Conservation (phyloP, 1,284 basidiomycete genomes). For the Amylostereum areolatum region DNA sequence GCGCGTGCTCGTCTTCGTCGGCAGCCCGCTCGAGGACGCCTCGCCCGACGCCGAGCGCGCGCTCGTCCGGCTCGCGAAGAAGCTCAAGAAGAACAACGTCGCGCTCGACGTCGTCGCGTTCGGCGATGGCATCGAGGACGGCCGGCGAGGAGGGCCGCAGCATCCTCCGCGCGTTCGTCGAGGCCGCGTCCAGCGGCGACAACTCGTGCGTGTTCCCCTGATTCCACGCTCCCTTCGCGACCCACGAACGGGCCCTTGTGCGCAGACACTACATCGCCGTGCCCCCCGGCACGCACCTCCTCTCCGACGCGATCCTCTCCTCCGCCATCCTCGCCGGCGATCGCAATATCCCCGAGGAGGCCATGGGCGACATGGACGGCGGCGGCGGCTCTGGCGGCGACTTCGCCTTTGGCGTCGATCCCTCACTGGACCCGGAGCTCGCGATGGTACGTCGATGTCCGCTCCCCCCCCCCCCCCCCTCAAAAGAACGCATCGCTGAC, state of each 20-base stretch:
- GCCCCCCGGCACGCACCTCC: conserved; percentile 70
- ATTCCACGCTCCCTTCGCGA: conserved; percentile 2
- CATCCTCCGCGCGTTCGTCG: conserved; percentile 72
- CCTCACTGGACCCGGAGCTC: conserved; percentile 91
- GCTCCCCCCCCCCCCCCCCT: too few species aligned
- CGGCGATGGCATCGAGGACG: conserved; percentile 66
- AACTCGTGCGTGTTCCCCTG: conserved; percentile 64
- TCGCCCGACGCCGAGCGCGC: conserved; percentile 64
- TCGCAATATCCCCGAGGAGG: conserved; percentile 65
- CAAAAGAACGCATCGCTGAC: too few species aligned
- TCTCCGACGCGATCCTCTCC: conserved; percentile 80
- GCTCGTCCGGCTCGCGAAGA: conserved; percentile 88
- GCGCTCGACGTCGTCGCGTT: conserved; percentile 89
- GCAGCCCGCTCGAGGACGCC: conserved; percentile 73
- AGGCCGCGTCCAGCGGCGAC: conserved; percentile 70
- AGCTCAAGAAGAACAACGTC: conserved; percentile 99
- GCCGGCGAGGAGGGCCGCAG: conserved; percentile 58
- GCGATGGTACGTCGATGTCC: conserved; percentile 70
- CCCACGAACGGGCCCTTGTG: background rate
- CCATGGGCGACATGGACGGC: conserved; percentile 46
- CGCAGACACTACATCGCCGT: conserved; percentile 79
- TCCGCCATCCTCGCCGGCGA: conserved; percentile 84
- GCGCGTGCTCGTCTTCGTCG: conserved; percentile 90
- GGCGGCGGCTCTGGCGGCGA: conserved; percentile 41
- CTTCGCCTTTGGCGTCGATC: conserved; percentile 91